These are phyloP conservation scores for Solanum ahanhuiri DNA, from an alignment of 257 asterid species.

Conservation along the genomic window DNA sequence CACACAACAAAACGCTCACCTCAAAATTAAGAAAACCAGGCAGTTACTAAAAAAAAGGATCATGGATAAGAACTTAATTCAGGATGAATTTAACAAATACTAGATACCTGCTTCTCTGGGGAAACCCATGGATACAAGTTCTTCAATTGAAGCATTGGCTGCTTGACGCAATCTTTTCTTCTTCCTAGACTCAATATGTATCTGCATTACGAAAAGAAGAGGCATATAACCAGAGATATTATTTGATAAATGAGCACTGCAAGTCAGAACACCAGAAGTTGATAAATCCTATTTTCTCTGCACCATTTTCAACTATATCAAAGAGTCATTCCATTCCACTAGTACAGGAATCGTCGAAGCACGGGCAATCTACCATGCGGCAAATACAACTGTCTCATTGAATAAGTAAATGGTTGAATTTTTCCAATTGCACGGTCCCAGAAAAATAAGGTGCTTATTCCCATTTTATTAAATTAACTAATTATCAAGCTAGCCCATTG, in stretches of 20 bases:
- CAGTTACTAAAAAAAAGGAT: background rate
- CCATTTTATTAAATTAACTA: background rate
- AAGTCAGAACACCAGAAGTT: background rate
- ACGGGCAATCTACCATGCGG: background rate
- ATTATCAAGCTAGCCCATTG: background rate
- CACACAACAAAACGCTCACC: background rate
- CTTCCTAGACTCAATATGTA: constrained; percentile 50
- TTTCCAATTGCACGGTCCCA: background rate
- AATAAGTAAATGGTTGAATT: background rate
- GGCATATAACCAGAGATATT: background rate
- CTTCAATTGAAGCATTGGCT: constrained; percentile 33
- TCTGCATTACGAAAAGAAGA: constrained; percentile 28
- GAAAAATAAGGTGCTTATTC: background rate
- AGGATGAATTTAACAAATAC: background rate
- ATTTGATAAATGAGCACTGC: background rate
- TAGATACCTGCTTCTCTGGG: constrained; percentile 51
- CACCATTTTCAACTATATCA: background rate
- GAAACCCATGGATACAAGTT: constrained; percentile 59
- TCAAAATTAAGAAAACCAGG: background rate
- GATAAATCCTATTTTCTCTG: background rate
- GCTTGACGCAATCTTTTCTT: constrained; percentile 42
- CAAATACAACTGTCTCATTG: background rate
- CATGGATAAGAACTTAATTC: background rate
- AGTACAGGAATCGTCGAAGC: background rate
- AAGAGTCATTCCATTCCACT: too few relatives aligned